Evolutionary conservation across 1,284 basidiomycete genomes (phyloP).

Genomic region (Melampsora larici-populina): DNA sequence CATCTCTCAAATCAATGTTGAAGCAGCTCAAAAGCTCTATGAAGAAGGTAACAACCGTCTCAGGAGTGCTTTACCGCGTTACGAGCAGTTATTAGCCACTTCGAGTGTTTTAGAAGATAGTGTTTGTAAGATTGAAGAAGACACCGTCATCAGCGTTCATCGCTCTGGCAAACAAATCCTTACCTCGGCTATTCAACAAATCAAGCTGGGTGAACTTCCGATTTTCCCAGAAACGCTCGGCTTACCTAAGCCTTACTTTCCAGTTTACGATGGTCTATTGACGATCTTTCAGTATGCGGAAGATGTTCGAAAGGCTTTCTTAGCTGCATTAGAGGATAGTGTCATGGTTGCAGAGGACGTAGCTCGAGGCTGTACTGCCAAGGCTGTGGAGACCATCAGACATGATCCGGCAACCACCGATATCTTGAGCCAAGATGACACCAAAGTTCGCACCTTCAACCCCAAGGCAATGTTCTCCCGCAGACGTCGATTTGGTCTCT

Average conservation of each 20-base stretch:
- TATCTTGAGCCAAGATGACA: conserved; percentile 76
- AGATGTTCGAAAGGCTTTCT: conserved; percentile 75
- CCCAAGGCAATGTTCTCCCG: conserved; percentile 91
- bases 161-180: conserved; percentile 59
- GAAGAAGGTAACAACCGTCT: conserved; percentile 71
- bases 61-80: conserved; percentile 69
- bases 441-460: conserved; percentile 78
- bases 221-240: conserved; percentile 48
- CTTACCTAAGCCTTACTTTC: conserved; percentile 59
- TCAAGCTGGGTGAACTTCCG: conserved; percentile 69
- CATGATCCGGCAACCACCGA: conserved; percentile 69
- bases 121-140: conserved; percentile 77
- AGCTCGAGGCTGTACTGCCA: conserved; percentile 67
- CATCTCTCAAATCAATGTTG: conserved; percentile 78
- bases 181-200: conserved; percentile 68
- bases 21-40: conserved; percentile 78
- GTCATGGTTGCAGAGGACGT: conserved; percentile 79
- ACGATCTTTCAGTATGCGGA: conserved; percentile 83
- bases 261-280: conserved; percentile 80
- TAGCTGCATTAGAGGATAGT: conserved; percentile 75
- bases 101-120: conserved; percentile 72
- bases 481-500: conserved; percentile 47
- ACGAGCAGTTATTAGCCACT: conserved; percentile 78
- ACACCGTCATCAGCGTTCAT: conserved; percentile 63
- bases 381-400: conserved; percentile 68